Conservation (phyloP, 1,284 basidiomycete species). For the Ceratobasidium sp. region DNA sequence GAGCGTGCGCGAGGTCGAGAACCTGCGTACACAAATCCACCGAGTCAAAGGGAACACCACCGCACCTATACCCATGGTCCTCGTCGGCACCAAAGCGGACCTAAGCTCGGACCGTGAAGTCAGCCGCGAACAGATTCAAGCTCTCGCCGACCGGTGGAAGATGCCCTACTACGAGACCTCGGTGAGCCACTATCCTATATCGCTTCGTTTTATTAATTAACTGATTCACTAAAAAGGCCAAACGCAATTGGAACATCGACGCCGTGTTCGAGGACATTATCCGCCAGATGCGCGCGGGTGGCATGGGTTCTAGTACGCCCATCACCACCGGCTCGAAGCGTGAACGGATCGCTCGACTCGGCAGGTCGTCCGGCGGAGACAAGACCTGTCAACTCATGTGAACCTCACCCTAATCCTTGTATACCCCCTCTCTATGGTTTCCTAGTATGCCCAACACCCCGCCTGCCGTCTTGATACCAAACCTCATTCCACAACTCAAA, state of each 20-base stretch:
- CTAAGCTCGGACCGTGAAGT: constrained; percentile 85
- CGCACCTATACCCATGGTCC: constrained; percentile 74
- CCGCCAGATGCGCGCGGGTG: constrained; percentile 68
- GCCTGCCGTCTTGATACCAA: not conserved
- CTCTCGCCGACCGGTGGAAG: constrained; percentile 74
- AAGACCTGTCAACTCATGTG: constrained; percentile 28
- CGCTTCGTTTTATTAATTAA: too few species aligned
- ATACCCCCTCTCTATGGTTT: constrained; percentile 20
- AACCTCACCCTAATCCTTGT: not conserved
- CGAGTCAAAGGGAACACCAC: constrained; percentile 72
- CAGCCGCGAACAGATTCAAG: constrained; percentile 69
- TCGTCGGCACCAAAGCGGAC: constrained; percentile 91
- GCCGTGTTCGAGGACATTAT: constrained; percentile 84
- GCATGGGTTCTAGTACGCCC: not conserved
- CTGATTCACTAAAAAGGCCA: too few species aligned
- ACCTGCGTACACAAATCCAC: constrained; percentile 80
- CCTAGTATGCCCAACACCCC: too few species aligned
- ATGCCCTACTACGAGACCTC: constrained; percentile 87
- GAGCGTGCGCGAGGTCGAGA: constrained; percentile 79
- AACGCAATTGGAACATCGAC: constrained; percentile 79
- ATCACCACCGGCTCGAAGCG: not conserved
- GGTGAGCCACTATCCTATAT: too few species aligned
- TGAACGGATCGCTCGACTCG: not conserved
- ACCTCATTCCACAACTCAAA: not conserved
- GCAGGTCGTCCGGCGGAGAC: not conserved